Evolutionary conservation across 768 basidiomycete genomes (phyloP), one percentile per base, ranked within the genome.

Genomic region (Boletus patriciae): DNA sequence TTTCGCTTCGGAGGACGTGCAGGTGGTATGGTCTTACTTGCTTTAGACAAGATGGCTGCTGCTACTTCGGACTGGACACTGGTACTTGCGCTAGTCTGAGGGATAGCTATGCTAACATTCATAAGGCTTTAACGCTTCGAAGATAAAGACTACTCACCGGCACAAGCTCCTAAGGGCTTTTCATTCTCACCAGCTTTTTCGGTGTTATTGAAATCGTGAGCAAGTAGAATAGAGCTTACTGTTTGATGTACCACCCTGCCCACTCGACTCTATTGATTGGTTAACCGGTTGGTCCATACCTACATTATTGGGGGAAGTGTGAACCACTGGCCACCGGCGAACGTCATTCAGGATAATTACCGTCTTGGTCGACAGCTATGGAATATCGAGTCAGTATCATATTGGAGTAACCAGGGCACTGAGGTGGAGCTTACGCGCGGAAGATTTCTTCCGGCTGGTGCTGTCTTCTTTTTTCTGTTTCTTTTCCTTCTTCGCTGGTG

Each of bases 91-190:
- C 16, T 60, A 13, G 66, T 66, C 23, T 27, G 41, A 36, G 56
- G 57, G 19, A 58, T 50, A 42, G 48, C 69, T 69, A 66, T 53
- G 31, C 71, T 69, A 51, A 59, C 48, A 53, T 58, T 58, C 40
- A 59, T 67, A 51, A 62, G 65, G 53, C 33, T 57, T 57, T 46
- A 57, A 59, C 33, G 46, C 23, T 40, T 47, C 13, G 3, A 49
- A 57, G 23, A 33, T n/a, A 18, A 50, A 53, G n/a, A 49, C 25
- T 47, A 25, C 64, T 65, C 46, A 63, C 64, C 11, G 29, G 61
- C 60, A 59, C 60, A 64, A 40, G 8, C 54, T 36, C 54, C 55
- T 13, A 33, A 31, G 0, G 50, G 23, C 15, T 46, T 44, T 43
- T 34, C 43, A 50, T 18, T 36, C 47, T 60, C 41, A 4, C 16